A percentile compares a stretch with the other conserved stretches of the same genome.
Conservation (phyloP, 2,329 filamentous ascomycete genomes). For the Fusarium sp. region DNA sequence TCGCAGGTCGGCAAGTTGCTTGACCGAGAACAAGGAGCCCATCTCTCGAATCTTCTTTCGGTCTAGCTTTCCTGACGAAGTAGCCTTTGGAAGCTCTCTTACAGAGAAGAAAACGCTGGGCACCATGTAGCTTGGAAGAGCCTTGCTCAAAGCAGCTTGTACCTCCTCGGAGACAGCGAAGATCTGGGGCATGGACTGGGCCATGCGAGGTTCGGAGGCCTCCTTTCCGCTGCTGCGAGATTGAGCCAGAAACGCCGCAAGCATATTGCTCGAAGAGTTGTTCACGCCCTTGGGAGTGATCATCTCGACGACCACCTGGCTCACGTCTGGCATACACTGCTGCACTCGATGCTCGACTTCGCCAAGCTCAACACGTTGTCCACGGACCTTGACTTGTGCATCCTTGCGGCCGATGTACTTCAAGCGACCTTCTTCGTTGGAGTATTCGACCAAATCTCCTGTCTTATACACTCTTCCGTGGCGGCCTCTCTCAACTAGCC, state of each 20-base stretch:
- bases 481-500: background rate
- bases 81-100: background rate
- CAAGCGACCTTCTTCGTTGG: slow-evolving; percentile 52
- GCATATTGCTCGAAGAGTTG: background rate
- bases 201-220: background rate
- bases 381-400: slow-evolving; percentile 64
- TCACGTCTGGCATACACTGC: background rate
- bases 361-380: slow-evolving; percentile 64
- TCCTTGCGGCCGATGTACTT: slow-evolving; percentile 54
- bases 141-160: background rate
- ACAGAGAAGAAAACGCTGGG: background rate
- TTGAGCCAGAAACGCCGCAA: slow-evolving; percentile 8
- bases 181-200: background rate
- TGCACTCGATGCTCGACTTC: slow-evolving; percentile 25
- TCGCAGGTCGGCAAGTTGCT: background rate
- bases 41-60: slow-evolving; percentile 14
- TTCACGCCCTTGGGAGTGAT: background rate
- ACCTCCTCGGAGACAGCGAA: background rate
- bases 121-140: background rate
- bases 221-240: background rate
- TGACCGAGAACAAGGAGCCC: background rate
- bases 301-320: background rate
- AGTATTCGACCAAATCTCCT: slow-evolving; percentile 56
- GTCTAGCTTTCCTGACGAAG: slow-evolving; percentile 8
- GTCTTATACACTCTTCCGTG: slow-evolving; percentile 5